Conservation (phyloP, 805 yeast species). For the Yamadazyma phyllophila region DNA sequence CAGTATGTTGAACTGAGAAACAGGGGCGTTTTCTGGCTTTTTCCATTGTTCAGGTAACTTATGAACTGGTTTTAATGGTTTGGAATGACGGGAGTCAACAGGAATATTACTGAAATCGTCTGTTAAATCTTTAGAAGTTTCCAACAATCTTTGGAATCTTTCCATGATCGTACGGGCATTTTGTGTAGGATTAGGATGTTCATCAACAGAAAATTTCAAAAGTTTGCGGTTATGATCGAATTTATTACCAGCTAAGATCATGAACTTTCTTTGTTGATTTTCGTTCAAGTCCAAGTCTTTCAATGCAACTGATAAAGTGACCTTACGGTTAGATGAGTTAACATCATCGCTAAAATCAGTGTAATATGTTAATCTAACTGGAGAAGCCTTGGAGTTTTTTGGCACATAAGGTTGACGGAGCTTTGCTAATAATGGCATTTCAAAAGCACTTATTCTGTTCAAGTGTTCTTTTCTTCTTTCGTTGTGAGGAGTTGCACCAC, state of each 20-base stretch:
- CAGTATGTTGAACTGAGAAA: conserved; percentile 36
- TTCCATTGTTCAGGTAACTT: conserved; percentile 80
- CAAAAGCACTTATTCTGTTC: conserved; percentile 85
- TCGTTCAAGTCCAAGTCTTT: conserved; percentile 51
- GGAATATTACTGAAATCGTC: conserved; percentile 78
- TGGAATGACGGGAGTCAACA: conserved; percentile 71
- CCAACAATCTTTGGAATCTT: conserved; percentile 56
- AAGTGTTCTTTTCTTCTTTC: conserved; percentile 75
- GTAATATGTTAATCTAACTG: conserved; percentile 62
- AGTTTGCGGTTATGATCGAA: conserved; percentile 60
- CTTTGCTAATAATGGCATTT: conserved; percentile 79
- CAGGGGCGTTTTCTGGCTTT: conserved; percentile 64
- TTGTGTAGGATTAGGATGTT: conserved; percentile 76
- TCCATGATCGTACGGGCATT: conserved; percentile 75
- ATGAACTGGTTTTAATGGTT: conserved; percentile 34
- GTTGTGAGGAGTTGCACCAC: conserved; percentile 38
- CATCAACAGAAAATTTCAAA: conserved; percentile 63
- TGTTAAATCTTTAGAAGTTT: conserved; percentile 60
- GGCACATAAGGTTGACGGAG: conserved; percentile 68
- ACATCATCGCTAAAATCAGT: conserved; percentile 75
- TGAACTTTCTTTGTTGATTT: conserved; percentile 67
- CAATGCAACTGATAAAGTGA: conserved; percentile 55
- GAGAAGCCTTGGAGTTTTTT: conserved; percentile 40
- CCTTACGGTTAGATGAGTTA: conserved; percentile 64
- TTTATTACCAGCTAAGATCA: conserved; percentile 74